phyloP scores from a whole-genome alignment of 1,139 yeast species.

The Hemisphaericaspora xylofermentans region DNA sequence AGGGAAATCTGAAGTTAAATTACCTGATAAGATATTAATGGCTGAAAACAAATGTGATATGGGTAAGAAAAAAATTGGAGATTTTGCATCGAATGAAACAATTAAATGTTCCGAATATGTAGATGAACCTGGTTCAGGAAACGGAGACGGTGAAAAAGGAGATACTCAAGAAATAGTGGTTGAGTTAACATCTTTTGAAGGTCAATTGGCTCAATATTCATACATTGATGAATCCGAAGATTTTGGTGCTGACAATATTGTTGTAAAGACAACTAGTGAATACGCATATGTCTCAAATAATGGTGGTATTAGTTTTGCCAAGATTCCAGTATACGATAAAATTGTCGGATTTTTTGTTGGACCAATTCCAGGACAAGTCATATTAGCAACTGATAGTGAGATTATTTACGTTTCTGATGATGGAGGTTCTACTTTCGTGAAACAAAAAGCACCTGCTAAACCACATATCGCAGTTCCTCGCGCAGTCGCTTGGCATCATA shows the following conservation, averaged over 20 bases:
- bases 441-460: constrained; percentile 50
- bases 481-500: constrained; percentile 57
- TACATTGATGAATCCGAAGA: constrained; percentile 49
- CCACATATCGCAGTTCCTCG: constrained; percentile 36
- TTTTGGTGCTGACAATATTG: constrained; percentile 66
- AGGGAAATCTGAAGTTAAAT: constrained; percentile 21
- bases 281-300: constrained; percentile 67
- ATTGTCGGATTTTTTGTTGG: constrained; percentile 61
- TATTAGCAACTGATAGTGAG: constrained; percentile 53
- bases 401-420: constrained; percentile 59
- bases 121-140: constrained; percentile 10
- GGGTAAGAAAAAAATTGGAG: constrained; percentile 25
- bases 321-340: constrained; percentile 46
- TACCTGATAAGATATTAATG: constrained; percentile 40
- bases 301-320: constrained; percentile 67
- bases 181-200: constrained; percentile 31
- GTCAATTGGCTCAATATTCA: constrained; percentile 51
- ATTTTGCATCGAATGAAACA: constrained; percentile 27
- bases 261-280: constrained; percentile 55
- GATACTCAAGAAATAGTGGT: constrained; percentile 16
- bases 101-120: constrained; percentile 37
- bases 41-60: constrained; percentile 52
- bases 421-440: constrained; percentile 60
- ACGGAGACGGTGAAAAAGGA: constrained; percentile 23
- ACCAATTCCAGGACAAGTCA: constrained; percentile 60